A percentile compares a stretch with the other conserved stretches of the same genome.
Evolutionary conservation across 495 filamentous ascomycete species (phyloP).

Genomic region (Penicillium pancosmium): DNA sequence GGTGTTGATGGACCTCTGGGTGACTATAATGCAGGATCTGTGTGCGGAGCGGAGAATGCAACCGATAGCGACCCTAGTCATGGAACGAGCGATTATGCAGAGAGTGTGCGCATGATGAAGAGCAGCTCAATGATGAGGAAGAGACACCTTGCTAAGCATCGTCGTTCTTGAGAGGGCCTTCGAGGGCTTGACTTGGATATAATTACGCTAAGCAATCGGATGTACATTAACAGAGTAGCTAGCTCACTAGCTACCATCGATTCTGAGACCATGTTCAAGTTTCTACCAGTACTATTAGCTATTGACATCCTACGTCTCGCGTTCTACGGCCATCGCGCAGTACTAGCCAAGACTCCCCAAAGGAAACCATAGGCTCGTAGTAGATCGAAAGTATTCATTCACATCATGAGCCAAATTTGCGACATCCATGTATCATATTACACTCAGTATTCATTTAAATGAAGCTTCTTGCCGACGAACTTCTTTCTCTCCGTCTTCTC

Average conservation of each 20-base stretch:
- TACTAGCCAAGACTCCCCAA: no score
- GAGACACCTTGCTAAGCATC: constrained; percentile 2
- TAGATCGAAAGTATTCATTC: no score
- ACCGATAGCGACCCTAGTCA: constrained; percentile 27
- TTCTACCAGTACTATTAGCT: no score
- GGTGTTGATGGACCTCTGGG: constrained; percentile 14
- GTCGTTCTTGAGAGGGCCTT: neutral
- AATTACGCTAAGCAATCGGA: no score
- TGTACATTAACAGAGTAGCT: no score
- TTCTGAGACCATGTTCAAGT: no score
- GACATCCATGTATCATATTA: neutral
- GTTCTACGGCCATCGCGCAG: no score
- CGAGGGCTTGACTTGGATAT: no score
- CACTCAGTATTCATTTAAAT: constrained; percentile 70
- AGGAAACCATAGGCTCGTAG: no score
- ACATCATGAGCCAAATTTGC: no score
- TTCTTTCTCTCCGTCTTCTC: constrained; percentile 53
- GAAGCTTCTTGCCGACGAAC: constrained; percentile 79
- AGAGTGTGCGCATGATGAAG: constrained; percentile 14
- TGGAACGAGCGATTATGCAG: constrained; percentile 13
- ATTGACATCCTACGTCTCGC: no score
- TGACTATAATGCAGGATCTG: constrained; percentile 12
- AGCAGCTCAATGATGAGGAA: constrained; percentile 1
- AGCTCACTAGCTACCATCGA: no score
- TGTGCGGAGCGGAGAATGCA: constrained; percentile 11